phyloP scores from a whole-genome alignment of 768 basidiomycete genomes.

The Tremella yokohamensis region DNA sequence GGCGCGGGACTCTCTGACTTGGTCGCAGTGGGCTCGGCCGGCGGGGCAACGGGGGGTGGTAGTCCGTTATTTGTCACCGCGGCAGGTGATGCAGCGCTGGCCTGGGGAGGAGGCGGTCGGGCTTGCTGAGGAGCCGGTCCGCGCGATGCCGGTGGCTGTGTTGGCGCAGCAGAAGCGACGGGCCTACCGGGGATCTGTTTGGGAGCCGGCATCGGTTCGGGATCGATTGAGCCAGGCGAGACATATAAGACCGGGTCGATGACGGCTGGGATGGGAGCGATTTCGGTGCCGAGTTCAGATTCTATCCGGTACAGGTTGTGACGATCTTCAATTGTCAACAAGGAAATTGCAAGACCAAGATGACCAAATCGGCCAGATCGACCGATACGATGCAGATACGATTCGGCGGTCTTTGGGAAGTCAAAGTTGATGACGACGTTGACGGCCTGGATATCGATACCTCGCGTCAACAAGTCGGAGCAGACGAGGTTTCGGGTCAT shows the following conservation, averaged over 20 bases:
- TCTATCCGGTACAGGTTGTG: conserved; percentile 98
- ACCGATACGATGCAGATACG: conserved; percentile 97
- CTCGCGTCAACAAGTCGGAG: conserved; percentile 90
- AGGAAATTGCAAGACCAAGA: conserved; percentile 91
- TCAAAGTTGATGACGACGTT: conserved; percentile 99
- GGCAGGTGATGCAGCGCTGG: no score
- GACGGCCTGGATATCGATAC: conserved; percentile 99
- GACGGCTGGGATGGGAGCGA: conserved; percentile 83
- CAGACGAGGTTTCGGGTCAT: conserved; percentile 98
- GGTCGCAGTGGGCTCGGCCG: background rate
- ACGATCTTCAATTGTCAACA: conserved; percentile 95
- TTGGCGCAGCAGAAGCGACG: background rate
- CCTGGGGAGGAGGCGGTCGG: background rate
- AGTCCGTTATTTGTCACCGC: no score
- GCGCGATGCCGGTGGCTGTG: conserved; percentile 12
- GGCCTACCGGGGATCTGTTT: conserved; percentile 10
- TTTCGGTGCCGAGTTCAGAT: conserved; percentile 97
- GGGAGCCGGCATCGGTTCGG: conserved; percentile 30
- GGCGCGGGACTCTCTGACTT: background rate
- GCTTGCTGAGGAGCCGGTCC: background rate
- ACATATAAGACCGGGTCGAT: conserved; percentile 94
- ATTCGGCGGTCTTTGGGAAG: conserved; percentile 98
- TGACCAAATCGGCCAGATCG: conserved; percentile 97
- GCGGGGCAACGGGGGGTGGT: background rate
- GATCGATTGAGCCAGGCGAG: conserved; percentile 59